Conservation (phyloP, 2,329 filamentous ascomycete species). For the Beauveria bassiana region DNA sequence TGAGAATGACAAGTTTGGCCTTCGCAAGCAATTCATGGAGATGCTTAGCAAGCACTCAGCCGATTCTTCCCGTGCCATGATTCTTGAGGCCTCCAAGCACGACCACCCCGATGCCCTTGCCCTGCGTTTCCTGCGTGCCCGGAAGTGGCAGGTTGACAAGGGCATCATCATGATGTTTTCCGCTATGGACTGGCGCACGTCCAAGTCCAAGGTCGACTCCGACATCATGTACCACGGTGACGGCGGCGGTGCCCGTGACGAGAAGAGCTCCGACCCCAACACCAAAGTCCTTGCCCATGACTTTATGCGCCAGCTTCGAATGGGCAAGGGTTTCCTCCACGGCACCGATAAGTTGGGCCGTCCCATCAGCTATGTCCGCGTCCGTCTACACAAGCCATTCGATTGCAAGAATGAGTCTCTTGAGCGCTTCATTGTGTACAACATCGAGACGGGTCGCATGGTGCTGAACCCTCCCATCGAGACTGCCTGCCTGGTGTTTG, state of each 20-base stretch:
- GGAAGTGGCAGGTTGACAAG: constrained; percentile 33
- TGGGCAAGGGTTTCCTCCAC: constrained; percentile 31
- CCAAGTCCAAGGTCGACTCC: constrained; percentile 23
- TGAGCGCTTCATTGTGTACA: constrained; percentile 31
- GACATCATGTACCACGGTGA: constrained; percentile 28
- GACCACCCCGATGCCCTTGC: constrained; percentile 31
- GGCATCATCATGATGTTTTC: constrained; percentile 32
- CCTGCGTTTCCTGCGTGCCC: constrained; percentile 33
- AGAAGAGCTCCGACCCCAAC: constrained; percentile 17
- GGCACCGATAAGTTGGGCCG: constrained; percentile 27
- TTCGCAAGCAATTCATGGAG: constrained; percentile 25
- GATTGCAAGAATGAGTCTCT: constrained; percentile 26
- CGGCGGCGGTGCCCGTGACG: constrained; percentile 20
- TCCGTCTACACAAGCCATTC: constrained; percentile 24
- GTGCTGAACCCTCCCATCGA: constrained; percentile 14
- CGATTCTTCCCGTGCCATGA: constrained; percentile 18
- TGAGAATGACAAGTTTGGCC: constrained; percentile 56
- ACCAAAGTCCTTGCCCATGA: constrained; percentile 11
- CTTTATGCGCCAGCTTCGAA: constrained; percentile 29
- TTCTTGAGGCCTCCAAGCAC: constrained; percentile 18
- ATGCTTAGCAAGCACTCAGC: constrained; percentile 12
- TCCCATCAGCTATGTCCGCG: constrained; percentile 30
- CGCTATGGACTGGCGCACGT: constrained; percentile 29
- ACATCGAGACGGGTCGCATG: constrained; percentile 26
- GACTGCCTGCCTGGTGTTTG: constrained; percentile 50